These are phyloP conservation scores for Medicago arabica DNA, from an alignment of 306 rosid genomes.

Conservation along the genomic window DNA sequence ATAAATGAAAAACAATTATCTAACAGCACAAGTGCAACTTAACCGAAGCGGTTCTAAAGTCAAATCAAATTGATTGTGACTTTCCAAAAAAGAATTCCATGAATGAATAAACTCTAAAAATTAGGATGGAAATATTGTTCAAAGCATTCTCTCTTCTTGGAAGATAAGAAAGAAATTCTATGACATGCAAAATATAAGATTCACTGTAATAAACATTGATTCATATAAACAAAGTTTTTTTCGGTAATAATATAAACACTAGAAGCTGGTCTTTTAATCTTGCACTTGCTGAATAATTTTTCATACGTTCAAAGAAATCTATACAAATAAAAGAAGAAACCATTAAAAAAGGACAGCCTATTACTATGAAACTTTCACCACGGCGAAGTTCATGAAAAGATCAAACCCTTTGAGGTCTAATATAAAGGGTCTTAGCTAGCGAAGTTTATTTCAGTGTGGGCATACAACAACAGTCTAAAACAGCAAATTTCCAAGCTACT, in stretches of 20 bases:
- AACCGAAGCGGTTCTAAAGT: neutral
- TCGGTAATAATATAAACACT: conserved; percentile 14
- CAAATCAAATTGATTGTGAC: neutral
- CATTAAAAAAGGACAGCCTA: neutral
- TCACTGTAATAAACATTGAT: neutral
- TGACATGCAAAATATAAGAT: neutral
- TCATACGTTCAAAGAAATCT: neutral
- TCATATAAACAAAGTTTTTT: conserved; percentile 17
- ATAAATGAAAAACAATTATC: no score
- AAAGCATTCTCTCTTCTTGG: neutral
- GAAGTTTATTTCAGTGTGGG: no score
- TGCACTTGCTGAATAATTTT: neutral
- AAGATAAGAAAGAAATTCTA: neutral
- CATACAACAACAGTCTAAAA: no score
- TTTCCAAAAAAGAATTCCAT: neutral
- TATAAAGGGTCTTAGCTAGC: no score
- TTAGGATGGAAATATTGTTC: no score
- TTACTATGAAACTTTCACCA: neutral
- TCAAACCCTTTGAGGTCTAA: no score
- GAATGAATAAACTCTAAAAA: neutral
- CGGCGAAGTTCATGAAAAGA: neutral
- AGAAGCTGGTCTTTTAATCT: neutral
- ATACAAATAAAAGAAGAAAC: neutral
- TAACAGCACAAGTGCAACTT: neutral
- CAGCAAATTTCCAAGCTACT: neutral